Percentiles rank a stretch among this genome's conserved stretches.
These are phyloP conservation scores for Pezicula neosporulosa DNA, from an alignment of 2,329 filamentous ascomycete genomes.

Conservation along the genomic window DNA sequence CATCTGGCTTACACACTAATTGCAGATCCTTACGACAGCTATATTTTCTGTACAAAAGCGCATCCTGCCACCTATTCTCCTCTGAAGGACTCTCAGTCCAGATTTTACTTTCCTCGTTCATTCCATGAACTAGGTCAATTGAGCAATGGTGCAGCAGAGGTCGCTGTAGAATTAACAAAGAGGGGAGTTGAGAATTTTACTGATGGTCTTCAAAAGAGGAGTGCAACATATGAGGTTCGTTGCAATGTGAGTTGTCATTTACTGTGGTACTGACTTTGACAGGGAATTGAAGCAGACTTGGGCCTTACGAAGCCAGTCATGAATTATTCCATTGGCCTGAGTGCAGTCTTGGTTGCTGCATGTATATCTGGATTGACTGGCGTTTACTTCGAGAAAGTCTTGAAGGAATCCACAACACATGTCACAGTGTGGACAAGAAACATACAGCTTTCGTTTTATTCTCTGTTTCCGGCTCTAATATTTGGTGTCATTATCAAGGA, in stretches of 20 bases:
- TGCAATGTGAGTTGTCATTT: neutral
- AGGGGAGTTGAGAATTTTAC: slow-evolving; percentile 37
- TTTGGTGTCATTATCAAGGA: slow-evolving; percentile 86
- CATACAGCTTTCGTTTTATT: slow-evolving; percentile 92
- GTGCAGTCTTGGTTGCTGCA: slow-evolving; percentile 75
- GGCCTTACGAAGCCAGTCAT: slow-evolving; percentile 49
- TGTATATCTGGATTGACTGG: slow-evolving; percentile 80
- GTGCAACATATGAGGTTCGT: slow-evolving; percentile 72
- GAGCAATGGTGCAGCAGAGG: slow-evolving; percentile 47
- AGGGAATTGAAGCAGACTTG: slow-evolving; percentile 69
- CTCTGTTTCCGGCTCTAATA: slow-evolving; percentile 82
- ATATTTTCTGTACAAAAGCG: slow-evolving; percentile 75
- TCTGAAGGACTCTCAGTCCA: slow-evolving; percentile 54
- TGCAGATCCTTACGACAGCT: slow-evolving; percentile 77
- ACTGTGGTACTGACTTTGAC: neutral
- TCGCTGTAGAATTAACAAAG: slow-evolving; percentile 47
- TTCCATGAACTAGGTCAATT: slow-evolving; percentile 72
- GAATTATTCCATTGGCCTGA: slow-evolving; percentile 76
- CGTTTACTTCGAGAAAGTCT: slow-evolving; percentile 85
- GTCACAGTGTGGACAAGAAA: slow-evolving; percentile 92
- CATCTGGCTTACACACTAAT: slow-evolving; percentile 6
- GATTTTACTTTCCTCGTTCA: slow-evolving; percentile 70
- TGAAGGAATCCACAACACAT: slow-evolving; percentile 76
- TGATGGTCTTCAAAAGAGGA: slow-evolving; percentile 58
- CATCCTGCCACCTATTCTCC: slow-evolving; percentile 54